Evolutionary conservation across 345 rosid genomes (phyloP), one percentile per base, ranked within the genome.

Genomic region (Sisymbrium irio): DNA sequence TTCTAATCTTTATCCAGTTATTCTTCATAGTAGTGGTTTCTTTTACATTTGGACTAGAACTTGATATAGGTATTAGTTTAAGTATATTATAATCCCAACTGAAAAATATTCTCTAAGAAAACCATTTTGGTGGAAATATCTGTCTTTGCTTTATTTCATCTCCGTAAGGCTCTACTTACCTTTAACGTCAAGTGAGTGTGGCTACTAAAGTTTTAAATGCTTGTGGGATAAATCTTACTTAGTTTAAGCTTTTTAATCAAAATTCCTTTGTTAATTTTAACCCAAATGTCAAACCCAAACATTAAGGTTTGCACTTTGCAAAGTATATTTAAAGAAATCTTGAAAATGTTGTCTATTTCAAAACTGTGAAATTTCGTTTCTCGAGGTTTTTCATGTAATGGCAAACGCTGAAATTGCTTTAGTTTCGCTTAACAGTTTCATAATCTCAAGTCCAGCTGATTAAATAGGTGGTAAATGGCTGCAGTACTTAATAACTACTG

Each of bases 41-140:
- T 70, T 15, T 47, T 70, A 54, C 71, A 9, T 30, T 44, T 50
- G 55, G 30, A 61, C 10, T 65, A 11, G 39, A 55, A 19, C 33
- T 54, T 56, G 58, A 56, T 35, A 55, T 65, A 12, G 37, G 19
- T 18, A 18, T 3, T 19, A 18, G 0, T 50, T 67, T 51, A 17
- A 45, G 44, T 28, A 30, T 15, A 50, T 9, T 11, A 36, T 35
- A 14, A 18, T 15, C 50, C 40, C 60, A 36, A 47, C 44, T 36
- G 14, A 54, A 0, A 53, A 53, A 40, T 54, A 11, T 41, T 9
- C 18, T 19, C 19, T n/a, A 20, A 25, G 40, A 46, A 30, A 63
- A 25, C 56, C 39, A 40, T 62, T 41, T 62, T 42, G 37, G 15
- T 28, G 20, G 32, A 39, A 13, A 41, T 22, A 22, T 41, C 66